These are phyloP conservation scores for Fraxinus xanthoxyloides DNA, from an alignment of 305 asterid genomes.

Conservation along the genomic window DNA sequence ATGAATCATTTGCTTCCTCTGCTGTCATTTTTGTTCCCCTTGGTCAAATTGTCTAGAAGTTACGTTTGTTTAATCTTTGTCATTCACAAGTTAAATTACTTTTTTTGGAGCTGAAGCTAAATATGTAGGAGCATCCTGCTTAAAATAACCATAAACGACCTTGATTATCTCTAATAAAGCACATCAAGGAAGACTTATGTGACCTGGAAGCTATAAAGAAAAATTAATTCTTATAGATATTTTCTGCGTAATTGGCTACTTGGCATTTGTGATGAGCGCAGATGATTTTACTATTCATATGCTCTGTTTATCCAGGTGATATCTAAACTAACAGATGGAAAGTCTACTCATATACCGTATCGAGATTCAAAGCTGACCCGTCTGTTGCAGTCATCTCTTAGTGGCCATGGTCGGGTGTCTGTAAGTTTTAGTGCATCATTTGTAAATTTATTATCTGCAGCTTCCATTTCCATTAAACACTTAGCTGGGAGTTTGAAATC, in stretches of 20 bases:
- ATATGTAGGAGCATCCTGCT: neutral
- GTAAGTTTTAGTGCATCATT: conserved; percentile 43
- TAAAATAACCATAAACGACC: neutral
- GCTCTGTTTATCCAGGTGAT: conserved; percentile 53
- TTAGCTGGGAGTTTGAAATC: conserved; percentile 6
- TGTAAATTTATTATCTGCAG: conserved; percentile 8
- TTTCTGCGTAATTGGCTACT: conserved; percentile 5
- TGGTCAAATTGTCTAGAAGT: neutral
- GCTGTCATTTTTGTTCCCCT: neutral
- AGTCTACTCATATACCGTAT: conserved; percentile 78
- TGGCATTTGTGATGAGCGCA: neutral
- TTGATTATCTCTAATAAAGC: neutral
- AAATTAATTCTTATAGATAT: neutral
- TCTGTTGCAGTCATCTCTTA: conserved; percentile 80
- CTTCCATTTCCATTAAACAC: conserved; percentile 11
- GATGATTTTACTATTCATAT: neutral
- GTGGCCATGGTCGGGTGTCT: conserved; percentile 81
- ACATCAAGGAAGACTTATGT: neutral
- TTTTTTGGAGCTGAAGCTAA: conserved; percentile 11
- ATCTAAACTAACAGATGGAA: conserved; percentile 75
- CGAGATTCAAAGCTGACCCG: conserved; percentile 88
- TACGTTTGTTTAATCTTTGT: neutral
- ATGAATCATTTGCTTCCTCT: conserved; percentile 15
- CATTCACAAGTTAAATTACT: neutral
- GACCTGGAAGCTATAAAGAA: conserved; percentile 4